These are phyloP conservation scores for Alternaria dauci DNA, from an alignment of 2,329 filamentous ascomycete genomes.

Conservation along the genomic window DNA sequence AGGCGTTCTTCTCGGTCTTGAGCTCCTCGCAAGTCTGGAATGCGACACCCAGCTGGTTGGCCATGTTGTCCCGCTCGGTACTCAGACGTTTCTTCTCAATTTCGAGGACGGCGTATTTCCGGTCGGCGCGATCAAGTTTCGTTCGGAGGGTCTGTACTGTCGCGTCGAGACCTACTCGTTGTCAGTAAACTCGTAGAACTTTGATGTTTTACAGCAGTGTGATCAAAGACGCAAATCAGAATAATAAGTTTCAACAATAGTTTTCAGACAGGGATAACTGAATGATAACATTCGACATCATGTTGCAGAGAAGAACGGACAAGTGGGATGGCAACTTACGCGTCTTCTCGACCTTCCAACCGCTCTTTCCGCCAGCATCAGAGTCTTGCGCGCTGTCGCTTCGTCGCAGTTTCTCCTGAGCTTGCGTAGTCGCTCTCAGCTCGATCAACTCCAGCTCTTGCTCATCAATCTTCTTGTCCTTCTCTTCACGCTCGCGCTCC, in stretches of 20 bases:
- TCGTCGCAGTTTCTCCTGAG: conserved; percentile 51
- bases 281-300: conserved; percentile 76
- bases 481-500: conserved; percentile 63
- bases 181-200: conserved; percentile 16
- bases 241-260: conserved; percentile 78
- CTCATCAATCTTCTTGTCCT: conserved; percentile 59
- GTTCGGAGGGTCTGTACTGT: conserved; percentile 68
- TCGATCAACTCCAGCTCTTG: conserved; percentile 62
- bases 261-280: conserved; percentile 85
- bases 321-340: conserved; percentile 56
- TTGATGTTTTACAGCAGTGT: rapidly evolving
- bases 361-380: conserved; percentile 45
- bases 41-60: conserved; percentile 68
- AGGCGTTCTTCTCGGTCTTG: conserved; percentile 55
- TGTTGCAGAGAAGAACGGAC: conserved; percentile 25
- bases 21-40: conserved; percentile 65
- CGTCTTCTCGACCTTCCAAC: conserved; percentile 61
- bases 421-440: conserved; percentile 58
- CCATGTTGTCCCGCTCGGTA: conserved; percentile 71
- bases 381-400: conserved; percentile 62
- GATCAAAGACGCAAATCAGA: conserved; percentile 74
- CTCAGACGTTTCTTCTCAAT: conserved; percentile 69
- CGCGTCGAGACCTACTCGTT: conserved; percentile 62
- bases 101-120: conserved; percentile 68
- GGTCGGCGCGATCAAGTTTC: conserved; percentile 69